Base-by-base conservation (phyloP, 768 basidiomycete species). In the Austroboletus eburneus region DNA sequence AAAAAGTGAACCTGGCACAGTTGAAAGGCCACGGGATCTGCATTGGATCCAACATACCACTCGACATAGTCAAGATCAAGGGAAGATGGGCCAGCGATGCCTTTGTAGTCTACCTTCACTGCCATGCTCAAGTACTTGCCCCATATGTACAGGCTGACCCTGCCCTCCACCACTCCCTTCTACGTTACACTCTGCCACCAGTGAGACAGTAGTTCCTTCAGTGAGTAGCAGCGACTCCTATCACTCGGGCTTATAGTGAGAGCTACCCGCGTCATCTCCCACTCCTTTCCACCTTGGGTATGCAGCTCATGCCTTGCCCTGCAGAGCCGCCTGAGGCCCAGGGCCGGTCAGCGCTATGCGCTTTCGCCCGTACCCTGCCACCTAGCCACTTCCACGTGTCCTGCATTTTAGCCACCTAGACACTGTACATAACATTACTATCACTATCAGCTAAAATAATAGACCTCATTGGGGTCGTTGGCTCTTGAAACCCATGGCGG, bases 401-500 rank as follows among this genome's bases (percentile, higher is more conserved):
- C n/a, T n/a, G n/a, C n/a, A n/a, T n/a, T n/a, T n/a, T n/a, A n/a
- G n/a, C n/a, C n/a, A n/a, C n/a, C n/a, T n/a, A n/a, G n/a, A n/a
- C n/a, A n/a, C n/a, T n/a, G n/a, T n/a, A n/a, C n/a, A n/a, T n/a
- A n/a, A n/a, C n/a, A n/a, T n/a, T n/a, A n/a, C n/a, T n/a, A n/a
- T n/a, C n/a, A n/a, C n/a, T n/a, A 33, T 43, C 2, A 8, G 4
- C 13, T 18, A 1, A 25, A 43, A 6, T 35, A 39, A 20, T 18
- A 10, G 35, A 22, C 1, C 21, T 51, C 17, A 51, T 24, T 21
- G 9, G 49, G 10, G 8, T 48, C 12, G 22, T 57, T 97, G 93
- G 90, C 85, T 21, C 67, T 98, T 30, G 95, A 93, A 18, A 96
- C 95, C 2, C 94, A 97, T 64, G 80, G 78, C 41, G 95, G 95